Evolutionary conservation across 164 flowering plant genomes (phyloP).

Genomic region (Platanus orientalis): DNA sequence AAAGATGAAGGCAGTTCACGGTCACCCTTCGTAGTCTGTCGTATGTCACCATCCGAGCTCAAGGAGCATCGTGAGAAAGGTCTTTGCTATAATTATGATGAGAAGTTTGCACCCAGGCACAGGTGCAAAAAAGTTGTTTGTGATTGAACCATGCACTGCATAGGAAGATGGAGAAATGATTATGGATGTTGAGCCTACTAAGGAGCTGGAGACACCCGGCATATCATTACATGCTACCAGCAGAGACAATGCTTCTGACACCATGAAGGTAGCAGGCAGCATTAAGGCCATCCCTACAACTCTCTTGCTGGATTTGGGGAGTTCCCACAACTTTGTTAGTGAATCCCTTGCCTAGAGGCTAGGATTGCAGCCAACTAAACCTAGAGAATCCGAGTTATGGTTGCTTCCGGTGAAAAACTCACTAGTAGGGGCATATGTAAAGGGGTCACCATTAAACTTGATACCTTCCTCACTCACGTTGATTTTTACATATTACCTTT

Average conservation of each 20-base stretch:
- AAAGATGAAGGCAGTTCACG: neutral
- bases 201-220: neutral
- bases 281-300: too few relatives aligned
- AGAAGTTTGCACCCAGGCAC: neutral
- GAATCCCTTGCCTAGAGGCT: neutral
- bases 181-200: neutral
- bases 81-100: neutral
- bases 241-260: neutral
- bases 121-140: neutral
- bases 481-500: neutral
- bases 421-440: neutral
- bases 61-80: neutral
- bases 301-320: neutral
- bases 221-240: neutral
- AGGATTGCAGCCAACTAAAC: neutral
- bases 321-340: neutral
- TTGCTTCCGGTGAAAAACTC: neutral
- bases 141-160: neutral
- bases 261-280: neutral
- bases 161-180: neutral
- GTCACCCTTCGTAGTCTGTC: neutral
- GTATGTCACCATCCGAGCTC: neutral
- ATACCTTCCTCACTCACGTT: neutral
- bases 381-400: neutral
- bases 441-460: neutral